These are phyloP conservation scores for Bisporella sp. DNA, from an alignment of 2,329 filamentous ascomycete genomes.

Conservation along the genomic window DNA sequence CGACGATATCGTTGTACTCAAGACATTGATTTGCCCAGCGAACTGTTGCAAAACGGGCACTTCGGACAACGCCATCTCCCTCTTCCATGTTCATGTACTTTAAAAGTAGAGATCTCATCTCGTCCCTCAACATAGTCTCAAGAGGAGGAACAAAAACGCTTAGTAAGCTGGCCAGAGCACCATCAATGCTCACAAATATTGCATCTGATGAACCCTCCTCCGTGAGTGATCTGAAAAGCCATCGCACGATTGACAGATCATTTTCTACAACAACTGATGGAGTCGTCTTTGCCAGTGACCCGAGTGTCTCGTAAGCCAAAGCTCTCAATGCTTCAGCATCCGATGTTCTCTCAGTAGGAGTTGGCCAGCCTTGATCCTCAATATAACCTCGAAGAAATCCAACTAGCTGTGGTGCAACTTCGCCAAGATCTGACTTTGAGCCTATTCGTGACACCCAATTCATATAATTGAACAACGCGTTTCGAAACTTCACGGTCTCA, in stretches of 20 bases:
- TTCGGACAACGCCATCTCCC: constrained; percentile 50
- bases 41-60: constrained; percentile 73
- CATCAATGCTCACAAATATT: constrained; percentile 81
- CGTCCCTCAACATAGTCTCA: constrained; percentile 26
- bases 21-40: constrained; percentile 89
- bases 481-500: constrained; percentile 72
- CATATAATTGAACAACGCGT: constrained; percentile 77
- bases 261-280: constrained; percentile 47
- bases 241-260: constrained; percentile 53
- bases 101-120: constrained; percentile 48
- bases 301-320: constrained; percentile 86
- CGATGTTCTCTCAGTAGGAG: constrained; percentile 47
- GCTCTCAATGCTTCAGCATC: constrained; percentile 64
- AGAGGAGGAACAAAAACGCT: constrained; percentile 40
- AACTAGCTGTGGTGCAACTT: constrained; percentile 63
- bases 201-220: constrained; percentile 69
- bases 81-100: constrained; percentile 56
- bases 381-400: constrained; percentile 66
- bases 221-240: constrained; percentile 77
- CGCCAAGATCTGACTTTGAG: constrained; percentile 48
- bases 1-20: constrained; percentile 69
- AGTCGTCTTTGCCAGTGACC: constrained; percentile 64
- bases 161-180: constrained; percentile 74
- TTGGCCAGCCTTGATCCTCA: constrained; percentile 76
- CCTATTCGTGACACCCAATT: constrained; percentile 80